Percentiles rank a stretch among this genome's conserved stretches.
Conservation (phyloP, 805 yeast genomes). For the Candida namnaoensis region DNA sequence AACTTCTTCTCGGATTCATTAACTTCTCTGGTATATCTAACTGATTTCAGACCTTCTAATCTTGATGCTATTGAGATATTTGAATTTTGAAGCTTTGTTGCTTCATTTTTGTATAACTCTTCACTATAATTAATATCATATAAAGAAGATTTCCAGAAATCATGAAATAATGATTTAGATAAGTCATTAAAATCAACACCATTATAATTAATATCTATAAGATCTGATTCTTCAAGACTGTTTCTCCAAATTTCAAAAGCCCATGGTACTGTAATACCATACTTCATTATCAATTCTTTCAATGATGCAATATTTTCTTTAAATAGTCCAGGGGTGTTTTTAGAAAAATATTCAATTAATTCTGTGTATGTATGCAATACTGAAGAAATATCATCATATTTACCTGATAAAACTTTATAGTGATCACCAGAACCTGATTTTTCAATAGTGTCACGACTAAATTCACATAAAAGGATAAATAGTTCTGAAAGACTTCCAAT, state of each 20-base stretch:
- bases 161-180: constrained; percentile 35
- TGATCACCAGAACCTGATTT: constrained; percentile 29
- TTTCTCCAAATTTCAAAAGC: constrained; percentile 74
- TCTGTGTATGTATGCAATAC: constrained; percentile 61
- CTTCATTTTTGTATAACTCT: constrained; percentile 39
- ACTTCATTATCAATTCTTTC: constrained; percentile 29
- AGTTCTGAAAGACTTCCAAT: constrained; percentile 48
- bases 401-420: constrained; percentile 62
- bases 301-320: constrained; percentile 29
- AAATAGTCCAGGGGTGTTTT: constrained; percentile 21
- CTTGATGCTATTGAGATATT: constrained; percentile 27
- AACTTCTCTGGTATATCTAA: constrained; percentile 7
- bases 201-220: constrained; percentile 6
- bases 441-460: constrained; percentile 30
- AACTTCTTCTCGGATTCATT: constrained; percentile 13
- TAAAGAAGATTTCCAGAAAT: constrained; percentile 68
- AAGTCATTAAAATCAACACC: constrained; percentile 20
- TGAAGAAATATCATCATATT: constrained; percentile 63
- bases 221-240: constrained; percentile 21
- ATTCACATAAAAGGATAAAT: constrained; percentile 52
- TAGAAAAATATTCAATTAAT: constrained; percentile 43
- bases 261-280: constrained; percentile 48
- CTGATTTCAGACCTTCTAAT: constrained; percentile 13
- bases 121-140: constrained; percentile 59
- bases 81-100: constrained; percentile 27